These are phyloP conservation scores for Rosa chinensis DNA, from an alignment of 306 rosid genomes.

Conservation along the genomic window DNA sequence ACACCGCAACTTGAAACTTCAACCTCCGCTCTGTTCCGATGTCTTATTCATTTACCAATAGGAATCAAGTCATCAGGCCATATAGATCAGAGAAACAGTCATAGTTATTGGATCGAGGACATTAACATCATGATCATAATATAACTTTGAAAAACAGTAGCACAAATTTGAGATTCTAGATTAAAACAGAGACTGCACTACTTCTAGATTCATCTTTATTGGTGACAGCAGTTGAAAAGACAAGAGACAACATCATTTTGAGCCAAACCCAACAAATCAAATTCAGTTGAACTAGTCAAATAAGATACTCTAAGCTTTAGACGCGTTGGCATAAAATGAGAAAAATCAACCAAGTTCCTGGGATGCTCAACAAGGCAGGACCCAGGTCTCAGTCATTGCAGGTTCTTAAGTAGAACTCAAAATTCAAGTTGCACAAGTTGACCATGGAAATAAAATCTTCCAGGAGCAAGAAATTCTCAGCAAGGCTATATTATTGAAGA, in stretches of 20 bases:
- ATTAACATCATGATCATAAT: not conserved
- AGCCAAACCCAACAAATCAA: not conserved
- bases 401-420: not conserved
- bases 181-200: not conserved
- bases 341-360: not conserved
- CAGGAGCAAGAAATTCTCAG: not conserved
- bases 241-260: not conserved
- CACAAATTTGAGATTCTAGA: not conserved
- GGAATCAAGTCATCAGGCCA: not conserved
- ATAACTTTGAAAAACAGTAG: not conserved
- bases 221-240: not conserved
- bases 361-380: not conserved
- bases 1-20: not conserved
- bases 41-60: not conserved
- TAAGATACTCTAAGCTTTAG: not conserved
- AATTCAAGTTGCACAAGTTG: slow-evolving; percentile 10
- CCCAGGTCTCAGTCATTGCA: not conserved
- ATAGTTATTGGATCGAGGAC: not conserved
- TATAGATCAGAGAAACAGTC: not conserved
- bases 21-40: not conserved
- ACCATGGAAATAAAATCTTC: not conserved
- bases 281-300: not conserved
- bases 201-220: not conserved
- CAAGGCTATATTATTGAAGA: slow-evolving; percentile 1
- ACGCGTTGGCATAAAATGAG: not conserved